Conservation (phyloP, 2,329 filamentous ascomycete species). For the Diplodia corticola region DNA sequence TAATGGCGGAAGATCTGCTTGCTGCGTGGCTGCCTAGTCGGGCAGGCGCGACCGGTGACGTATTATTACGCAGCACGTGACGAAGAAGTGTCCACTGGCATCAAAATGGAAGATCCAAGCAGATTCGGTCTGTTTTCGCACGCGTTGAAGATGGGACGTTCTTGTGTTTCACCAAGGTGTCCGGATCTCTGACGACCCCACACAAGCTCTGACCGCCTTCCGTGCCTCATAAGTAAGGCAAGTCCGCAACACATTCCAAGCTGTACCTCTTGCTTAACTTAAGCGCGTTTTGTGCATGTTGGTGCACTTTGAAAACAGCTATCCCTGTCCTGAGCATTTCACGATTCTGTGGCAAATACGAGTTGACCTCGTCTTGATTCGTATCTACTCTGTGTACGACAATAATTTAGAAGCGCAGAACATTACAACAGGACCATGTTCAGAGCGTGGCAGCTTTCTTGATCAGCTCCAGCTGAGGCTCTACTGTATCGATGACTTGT, state of each 20-base stretch:
- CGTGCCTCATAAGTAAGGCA: no score
- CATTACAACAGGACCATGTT: not conserved
- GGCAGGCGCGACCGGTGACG: slow-evolving; percentile 4
- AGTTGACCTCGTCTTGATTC: not conserved
- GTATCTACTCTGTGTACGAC: not conserved
- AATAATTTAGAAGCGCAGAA: not conserved
- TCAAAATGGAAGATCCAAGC: not conserved
- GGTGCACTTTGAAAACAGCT: no score
- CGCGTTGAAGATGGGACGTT: no score
- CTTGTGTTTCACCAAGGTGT: no score
- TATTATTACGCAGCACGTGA: slow-evolving; percentile 1
- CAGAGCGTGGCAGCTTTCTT: not conserved
- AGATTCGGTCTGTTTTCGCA: not conserved
- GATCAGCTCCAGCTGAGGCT: slow-evolving; percentile 2
- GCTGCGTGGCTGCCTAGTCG: slow-evolving; percentile 3
- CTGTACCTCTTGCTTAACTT: no score
- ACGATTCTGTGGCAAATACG: not conserved
- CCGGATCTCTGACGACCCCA: no score
- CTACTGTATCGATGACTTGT: slow-evolving; percentile 19
- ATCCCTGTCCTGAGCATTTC: no score
- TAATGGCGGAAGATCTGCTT: not conserved
- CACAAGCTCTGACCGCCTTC: no score
- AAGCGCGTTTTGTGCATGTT: no score
- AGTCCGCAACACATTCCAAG: no score
- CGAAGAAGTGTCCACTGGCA: not conserved